These are phyloP conservation scores for Angophora floribunda DNA, from an alignment of 345 rosid species.

Conservation along the genomic window DNA sequence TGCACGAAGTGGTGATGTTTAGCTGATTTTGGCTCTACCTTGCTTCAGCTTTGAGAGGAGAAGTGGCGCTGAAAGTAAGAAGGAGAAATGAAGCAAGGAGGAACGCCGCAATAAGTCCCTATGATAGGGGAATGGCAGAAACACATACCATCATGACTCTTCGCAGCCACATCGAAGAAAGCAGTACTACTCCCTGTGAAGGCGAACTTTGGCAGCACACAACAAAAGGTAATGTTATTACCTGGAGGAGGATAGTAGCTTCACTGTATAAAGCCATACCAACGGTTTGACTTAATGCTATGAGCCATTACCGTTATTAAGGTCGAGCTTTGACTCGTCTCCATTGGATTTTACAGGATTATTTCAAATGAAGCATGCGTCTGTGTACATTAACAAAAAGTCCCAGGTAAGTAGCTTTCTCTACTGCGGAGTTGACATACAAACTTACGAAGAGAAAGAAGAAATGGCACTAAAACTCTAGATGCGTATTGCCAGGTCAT, in stretches of 20 bases:
- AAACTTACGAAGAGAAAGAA: neutral
- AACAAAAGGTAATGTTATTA: slow-evolving; percentile 40
- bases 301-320: neutral
- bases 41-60: slow-evolving; percentile 77
- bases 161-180: slow-evolving; percentile 26
- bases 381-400: slow-evolving; percentile 61
- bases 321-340: neutral
- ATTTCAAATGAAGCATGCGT: slow-evolving; percentile 47
- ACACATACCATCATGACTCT: slow-evolving; percentile 26
- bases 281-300: neutral
- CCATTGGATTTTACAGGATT: slow-evolving; percentile 38
- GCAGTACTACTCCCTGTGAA: slow-evolving; percentile 27
- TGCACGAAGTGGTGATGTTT: neutral
- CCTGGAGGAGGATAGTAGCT: neutral
- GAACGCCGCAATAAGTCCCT: slow-evolving; percentile 82
- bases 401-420: slow-evolving; percentile 41
- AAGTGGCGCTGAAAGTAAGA: slow-evolving; percentile 69
- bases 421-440: neutral
- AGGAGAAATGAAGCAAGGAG: slow-evolving; percentile 82
- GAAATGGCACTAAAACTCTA: neutral
- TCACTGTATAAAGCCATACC: neutral
- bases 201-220: slow-evolving; percentile 75
- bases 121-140: slow-evolving; percentile 43
- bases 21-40: neutral
- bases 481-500: slow-evolving; percentile 34